phyloP scores from a whole-genome alignment of 192 early-diverging fungal genomes.

The Entomortierella parvispora region DNA sequence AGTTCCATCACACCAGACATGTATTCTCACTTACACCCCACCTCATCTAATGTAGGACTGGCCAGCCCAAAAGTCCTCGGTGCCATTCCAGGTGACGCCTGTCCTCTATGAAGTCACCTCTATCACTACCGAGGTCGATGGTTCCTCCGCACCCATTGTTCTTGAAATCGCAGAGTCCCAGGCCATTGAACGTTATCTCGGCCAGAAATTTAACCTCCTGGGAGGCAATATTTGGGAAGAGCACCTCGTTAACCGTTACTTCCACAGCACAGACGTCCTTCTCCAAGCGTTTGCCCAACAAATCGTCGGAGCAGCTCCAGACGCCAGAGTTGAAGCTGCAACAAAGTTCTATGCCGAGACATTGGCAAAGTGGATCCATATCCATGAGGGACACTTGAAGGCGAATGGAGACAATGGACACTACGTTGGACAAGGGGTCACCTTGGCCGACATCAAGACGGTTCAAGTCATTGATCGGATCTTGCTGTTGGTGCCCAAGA shows the following conservation, averaged over 20 bases:
- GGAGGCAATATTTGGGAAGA: constrained; percentile 29
- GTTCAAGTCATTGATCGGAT: constrained; percentile 9
- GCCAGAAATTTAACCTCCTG: constrained; percentile 16
- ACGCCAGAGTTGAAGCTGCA: constrained; percentile 5
- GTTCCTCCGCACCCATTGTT: constrained; percentile 1
- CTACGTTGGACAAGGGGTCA: constrained; percentile 56
- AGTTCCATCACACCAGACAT: neutral
- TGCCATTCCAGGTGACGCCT: constrained; percentile 22
- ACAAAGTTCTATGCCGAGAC: constrained; percentile 13
- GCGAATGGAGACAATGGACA: constrained; percentile 65
- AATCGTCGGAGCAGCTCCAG: constrained; percentile 10
- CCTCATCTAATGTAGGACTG: constrained; percentile 21
- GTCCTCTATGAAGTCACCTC: constrained; percentile 29
- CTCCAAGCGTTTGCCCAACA: neutral
- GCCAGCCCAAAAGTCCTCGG: constrained; percentile 14
- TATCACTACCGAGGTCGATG: constrained; percentile 4
- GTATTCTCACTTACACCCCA: neutral
- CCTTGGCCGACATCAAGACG: constrained; percentile 54
- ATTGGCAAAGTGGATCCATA: constrained; percentile 19
- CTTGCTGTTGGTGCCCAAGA: constrained; percentile 16
- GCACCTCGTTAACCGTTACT: constrained; percentile 40
- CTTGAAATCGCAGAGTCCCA: constrained; percentile 25
- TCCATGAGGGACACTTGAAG: constrained; percentile 52
- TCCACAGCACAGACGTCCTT: constrained; percentile 1
- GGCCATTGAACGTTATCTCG: constrained; percentile 41